Base-by-base conservation (phyloP, 1,284 basidiomycete species). In the Leccinum subrobustum region DNA sequence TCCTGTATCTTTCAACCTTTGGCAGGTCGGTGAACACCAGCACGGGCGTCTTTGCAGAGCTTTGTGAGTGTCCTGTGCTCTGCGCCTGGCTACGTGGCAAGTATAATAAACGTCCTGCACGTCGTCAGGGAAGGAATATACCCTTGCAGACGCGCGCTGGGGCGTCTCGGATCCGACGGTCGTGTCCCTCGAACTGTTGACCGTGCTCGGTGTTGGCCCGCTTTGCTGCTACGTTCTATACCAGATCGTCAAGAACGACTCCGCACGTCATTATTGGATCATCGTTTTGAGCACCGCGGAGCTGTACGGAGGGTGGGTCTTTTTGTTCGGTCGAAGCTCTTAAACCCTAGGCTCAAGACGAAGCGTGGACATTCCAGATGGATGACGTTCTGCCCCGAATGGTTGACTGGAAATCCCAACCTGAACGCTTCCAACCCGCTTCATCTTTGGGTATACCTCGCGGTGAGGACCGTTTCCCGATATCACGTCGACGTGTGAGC, bases 361-460 rank as follows among this genome's bases (percentile, higher is more conserved):
- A 63, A 3, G 48, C 11, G 6, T 42, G 42, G 16, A 51, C 50
- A 14, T 44, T 25, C 31, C 57, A 89, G 88, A 27, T 92, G 86
- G 85, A 92, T 93, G 89, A 93, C 89, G 3, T 92, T 92, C 75
- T 87, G 85, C 68, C 91, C 91, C 1, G 90, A 93, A 73, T 93
- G 92, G 92, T 76, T 93, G 59, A 87, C 83, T 1, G 91, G 89
- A 35, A 89, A 84, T 65, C 84, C 86, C 1, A 88, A 81, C 67
- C 75, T 93, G 60, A 81, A 89, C 67, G 90, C 85, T 0, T 87
- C 85, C 1, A 90, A 92, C 67, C 75, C 79, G 51, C 75, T 86
- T 51, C 77, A 81, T 65, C 73, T 85, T 59, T 83, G 81, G 85
- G 78, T 84, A 52, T 83, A 86, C 72, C 78, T 84, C 51, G 64